Evolutionary conservation across 495 filamentous ascomycete species (phyloP).

Genomic region (Immersiella caudata): DNA sequence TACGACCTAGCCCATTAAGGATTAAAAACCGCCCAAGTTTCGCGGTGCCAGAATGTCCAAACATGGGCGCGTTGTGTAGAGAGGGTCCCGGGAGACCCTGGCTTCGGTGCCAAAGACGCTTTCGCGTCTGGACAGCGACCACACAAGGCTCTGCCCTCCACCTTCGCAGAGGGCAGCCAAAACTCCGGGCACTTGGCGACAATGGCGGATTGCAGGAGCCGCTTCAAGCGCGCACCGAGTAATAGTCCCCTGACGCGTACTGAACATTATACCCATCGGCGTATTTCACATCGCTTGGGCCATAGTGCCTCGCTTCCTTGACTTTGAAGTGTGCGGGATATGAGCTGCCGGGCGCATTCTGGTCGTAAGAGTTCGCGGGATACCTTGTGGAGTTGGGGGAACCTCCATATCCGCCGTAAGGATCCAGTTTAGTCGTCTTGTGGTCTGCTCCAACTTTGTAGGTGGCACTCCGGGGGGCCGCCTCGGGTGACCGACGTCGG

Average conservation of each 20-base stretch:
- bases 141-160: neutral
- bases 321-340: constrained; percentile 30
- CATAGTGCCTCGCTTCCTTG: constrained; percentile 28
- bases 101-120: neutral
- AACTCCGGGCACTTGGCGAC: neutral
- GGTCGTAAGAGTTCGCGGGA: constrained; percentile 11
- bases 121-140: neutral
- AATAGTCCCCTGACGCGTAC: constrained; percentile 2
- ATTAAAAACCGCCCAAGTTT: constrained; percentile 15
- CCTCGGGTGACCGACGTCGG: constrained; percentile 30
- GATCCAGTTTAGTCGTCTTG: constrained; percentile 32
- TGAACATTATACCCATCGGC: constrained; percentile 20
- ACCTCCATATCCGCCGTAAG: constrained; percentile 26
- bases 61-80: neutral
- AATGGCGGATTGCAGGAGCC: neutral
- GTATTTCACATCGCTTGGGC: constrained; percentile 28
- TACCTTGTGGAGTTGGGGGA: constrained; percentile 32
- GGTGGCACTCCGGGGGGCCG: constrained; percentile 7
- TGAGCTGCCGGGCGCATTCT: neutral
- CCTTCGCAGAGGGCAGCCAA: neutral
- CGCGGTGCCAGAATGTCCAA: neutral
- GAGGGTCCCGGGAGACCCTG: neutral
- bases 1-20: constrained; percentile 11
- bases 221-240: constrained; percentile 9
- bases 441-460: constrained; percentile 31